A percentile compares a stretch with the other conserved stretches of the same genome.
These are phyloP conservation scores for Suillus subaureus DNA, from an alignment of 768 basidiomycete species.

Conservation along the genomic window DNA sequence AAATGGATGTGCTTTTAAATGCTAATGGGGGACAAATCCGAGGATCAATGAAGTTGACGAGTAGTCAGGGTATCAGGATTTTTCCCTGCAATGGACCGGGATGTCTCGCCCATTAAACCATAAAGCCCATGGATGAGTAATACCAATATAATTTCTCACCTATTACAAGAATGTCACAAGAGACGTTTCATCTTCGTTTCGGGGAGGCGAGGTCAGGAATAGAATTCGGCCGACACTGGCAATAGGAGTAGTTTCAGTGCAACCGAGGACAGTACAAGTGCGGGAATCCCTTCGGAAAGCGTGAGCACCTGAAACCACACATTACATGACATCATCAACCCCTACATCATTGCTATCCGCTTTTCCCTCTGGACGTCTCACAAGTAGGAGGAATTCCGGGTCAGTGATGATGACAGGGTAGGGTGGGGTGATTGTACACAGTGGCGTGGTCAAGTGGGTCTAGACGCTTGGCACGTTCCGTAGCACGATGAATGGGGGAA, in stretches of 20 bases:
- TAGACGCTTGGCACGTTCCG: no score
- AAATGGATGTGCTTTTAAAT: not conserved
- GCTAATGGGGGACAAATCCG: not conserved
- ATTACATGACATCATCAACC: not conserved
- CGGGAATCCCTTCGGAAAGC: not conserved
- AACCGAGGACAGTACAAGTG: not conserved
- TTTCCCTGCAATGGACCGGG: not conserved
- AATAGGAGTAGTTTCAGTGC: not conserved
- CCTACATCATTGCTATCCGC: not conserved
- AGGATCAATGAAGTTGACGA: not conserved
- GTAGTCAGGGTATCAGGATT: not conserved
- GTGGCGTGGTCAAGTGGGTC: not conserved
- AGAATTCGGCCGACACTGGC: slow-evolving; percentile 3
- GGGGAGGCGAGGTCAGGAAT: not conserved
- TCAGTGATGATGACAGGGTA: not conserved
- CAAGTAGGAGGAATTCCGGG: not conserved
- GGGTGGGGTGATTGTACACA: not conserved
- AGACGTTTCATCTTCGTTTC: not conserved
- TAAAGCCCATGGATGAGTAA: not conserved
- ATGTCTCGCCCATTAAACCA: not conserved
- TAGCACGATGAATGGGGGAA: not conserved
- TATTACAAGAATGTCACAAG: not conserved
- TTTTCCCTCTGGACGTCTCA: no score
- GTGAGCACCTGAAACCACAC: not conserved
- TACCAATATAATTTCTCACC: not conserved